Evolutionary conservation across 169 alveolate genomes (phyloP), one percentile per base, ranked within the genome.

Genomic region (Besnoitia besnoiti): DNA sequence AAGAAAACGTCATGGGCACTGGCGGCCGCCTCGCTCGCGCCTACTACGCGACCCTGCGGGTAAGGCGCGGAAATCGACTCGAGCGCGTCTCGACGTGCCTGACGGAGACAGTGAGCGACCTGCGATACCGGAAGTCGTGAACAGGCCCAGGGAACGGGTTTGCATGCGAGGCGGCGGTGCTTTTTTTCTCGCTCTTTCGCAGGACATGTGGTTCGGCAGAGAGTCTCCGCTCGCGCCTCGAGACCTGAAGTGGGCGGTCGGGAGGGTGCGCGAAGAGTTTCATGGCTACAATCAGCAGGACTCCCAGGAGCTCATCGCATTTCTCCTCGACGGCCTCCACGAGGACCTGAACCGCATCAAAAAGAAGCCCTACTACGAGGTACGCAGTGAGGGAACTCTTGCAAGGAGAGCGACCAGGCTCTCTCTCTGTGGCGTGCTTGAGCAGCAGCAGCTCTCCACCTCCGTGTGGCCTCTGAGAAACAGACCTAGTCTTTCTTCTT

Each of bases 301-400:
- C 95, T 96, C 99, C 12, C 98, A 97, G 82, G 99, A 98, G 93
- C 93, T 97, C n/a, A 76, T 98, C 55, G 96, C 96, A 75, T 98
- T 95, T 94, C 95, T 97, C 67, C 90, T 98, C 35, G 98, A 98
- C 95, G 97, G 97, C 33, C 89, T 98, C 75, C 99, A 98, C 94
- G 99, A 98, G 92, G 99, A 98, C 93, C 94, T 98, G 80, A 98
- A 98, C 92, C 94, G 98, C 93, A 97, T 97, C 30, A 94, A 85
- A 44, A 95, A 97, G 90, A 98, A 98, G 94, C 99, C 99, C 40
- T 96, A 97, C 87, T 94, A 95, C 44, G 97, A 95, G 94, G 95
- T 95, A 77, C 67, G 93, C 46, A 93, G 42, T 10, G n/a, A n/a
- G n/a, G 42, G 47, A 30, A n/a, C n/a, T n/a, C n/a, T n/a, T n/a